Percentiles rank a stretch among this genome's conserved stretches.
Evolutionary conservation across 495 filamentous ascomycete species (phyloP).

Genomic region (Podospora didyma): DNA sequence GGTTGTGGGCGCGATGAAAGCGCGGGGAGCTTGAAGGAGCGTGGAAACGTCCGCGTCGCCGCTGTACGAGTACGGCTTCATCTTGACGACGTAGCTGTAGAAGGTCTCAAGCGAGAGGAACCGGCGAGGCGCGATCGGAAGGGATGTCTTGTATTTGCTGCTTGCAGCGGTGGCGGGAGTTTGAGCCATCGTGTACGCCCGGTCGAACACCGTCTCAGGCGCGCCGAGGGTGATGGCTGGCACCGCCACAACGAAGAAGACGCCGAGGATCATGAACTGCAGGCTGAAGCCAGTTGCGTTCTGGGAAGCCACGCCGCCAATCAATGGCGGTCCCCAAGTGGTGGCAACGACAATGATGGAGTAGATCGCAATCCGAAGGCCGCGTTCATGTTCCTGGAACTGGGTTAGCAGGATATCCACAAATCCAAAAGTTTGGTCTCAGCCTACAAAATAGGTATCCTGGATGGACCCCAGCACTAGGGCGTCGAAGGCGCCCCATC

Average conservation of each 20-base stretch:
- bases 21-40: conserved; percentile 38
- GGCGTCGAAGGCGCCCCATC: conserved; percentile 51
- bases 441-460: conserved; percentile 50
- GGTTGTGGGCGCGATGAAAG: conserved; percentile 42
- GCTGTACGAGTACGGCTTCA: conserved; percentile 36
- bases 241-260: conserved; percentile 41
- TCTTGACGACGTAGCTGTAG: conserved; percentile 31
- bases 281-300: conserved; percentile 31
- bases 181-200: conserved; percentile 24
- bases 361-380: conserved; percentile 33
- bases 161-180: conserved; percentile 24
- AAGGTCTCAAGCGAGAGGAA: conserved; percentile 25
- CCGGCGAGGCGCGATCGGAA: conserved; percentile 28
- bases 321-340: conserved; percentile 46
- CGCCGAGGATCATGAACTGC: conserved; percentile 44
- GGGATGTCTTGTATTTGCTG: conserved; percentile 23
- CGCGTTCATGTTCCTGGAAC: conserved; percentile 46
- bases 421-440: neutral
- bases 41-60: conserved; percentile 18
- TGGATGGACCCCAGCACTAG: conserved; percentile 43
- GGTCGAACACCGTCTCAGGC: conserved; percentile 48
- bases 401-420: conserved; percentile 3
- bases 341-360: conserved; percentile 37
- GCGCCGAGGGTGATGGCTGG: conserved; percentile 39
- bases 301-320: conserved; percentile 44